Base-by-base conservation (phyloP, 2,329 filamentous ascomycete species). In the Diplocarpon rosae region DNA sequence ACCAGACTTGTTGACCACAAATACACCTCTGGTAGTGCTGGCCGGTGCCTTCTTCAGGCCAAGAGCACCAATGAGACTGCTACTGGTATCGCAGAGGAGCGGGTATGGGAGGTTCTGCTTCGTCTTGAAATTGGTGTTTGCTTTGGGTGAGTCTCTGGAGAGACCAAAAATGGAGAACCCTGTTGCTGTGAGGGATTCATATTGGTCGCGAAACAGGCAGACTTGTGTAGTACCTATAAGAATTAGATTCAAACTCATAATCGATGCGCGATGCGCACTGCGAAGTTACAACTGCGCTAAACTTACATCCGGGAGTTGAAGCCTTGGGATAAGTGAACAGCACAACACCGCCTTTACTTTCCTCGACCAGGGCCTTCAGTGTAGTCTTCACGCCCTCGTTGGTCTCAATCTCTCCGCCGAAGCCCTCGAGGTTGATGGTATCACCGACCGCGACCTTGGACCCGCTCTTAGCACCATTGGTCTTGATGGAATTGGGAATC, bases 281-380 rank as follows among this genome's bases (percentile, higher is more conserved):
- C 20, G 6, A 16, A 12, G 8, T 14, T 36, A 3, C 3, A 8
- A 12, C 12, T 16, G 13, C 12, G 1, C 27, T 17, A 2, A 44
- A 69, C 86, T 76, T 78, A 95, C 90, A 96, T 51, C 90, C 90
- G 31, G 87, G 86, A 16, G 92, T 98, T 24, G 84, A 92, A 11
- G 92, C 92, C 68, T 85, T 93, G 47, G 92, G 92, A 62, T 96
- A 96, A 28, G 89, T 95, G 65, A 98, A 95, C 27, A 96, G 69
- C 29, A 95, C 86, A 35, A 96, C 83, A 20, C 90, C 92, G 30
- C 76, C 72, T 67, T 85, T 80, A 73, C 88, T 94, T 60, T 83
- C 76, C 41, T 87, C 82, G 39, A 95, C 75, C 17, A 98, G 78
- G 56, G 79, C 71, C 67, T 86, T 83, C 47, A 98, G 69, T 1